Evolutionary conservation across 768 basidiomycete species (phyloP), one percentile per base, ranked within the genome.

Genomic region (Neoboletus subvelutipes): DNA sequence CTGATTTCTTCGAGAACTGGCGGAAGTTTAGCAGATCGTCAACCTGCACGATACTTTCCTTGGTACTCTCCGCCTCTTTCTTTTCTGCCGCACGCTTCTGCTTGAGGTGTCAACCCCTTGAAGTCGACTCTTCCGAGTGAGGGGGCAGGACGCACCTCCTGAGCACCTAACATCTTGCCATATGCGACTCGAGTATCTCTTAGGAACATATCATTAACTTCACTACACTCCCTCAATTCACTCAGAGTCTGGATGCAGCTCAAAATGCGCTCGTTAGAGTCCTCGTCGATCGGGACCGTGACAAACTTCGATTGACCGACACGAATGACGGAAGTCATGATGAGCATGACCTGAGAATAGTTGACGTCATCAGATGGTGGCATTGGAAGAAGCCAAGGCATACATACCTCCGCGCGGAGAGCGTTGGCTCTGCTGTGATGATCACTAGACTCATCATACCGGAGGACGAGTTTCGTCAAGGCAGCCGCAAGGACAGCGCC

Each of bases 261-360:
- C 80, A 97, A 83, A 73, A 99, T 93, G 26, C 97, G 87, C 73
- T 99, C 97, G 63, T 85, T 89, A 6, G 94, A 95, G 71, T 99
- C 97, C 71, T 99, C 97, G 76, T 99, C 97, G 62, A 99, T 99
- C n/a, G 92, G 90, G 2, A 87, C 88, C 0, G 91, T 85, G 43
- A 89, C 90, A 63, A 96, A 95, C 69, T 95, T 96, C 52, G 94
- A 95, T 75, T 98, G 96, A 37, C 97, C 97, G 54, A 98, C 92
- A 47, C 97, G 93, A 68, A 98, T 91, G 69, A 94, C 80, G 10
- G 94, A 97, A 1, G 94, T 88, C 97, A 99, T 98, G 70, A 98
- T 93, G 52, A 99, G 81, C 92, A 99, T 98, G 6, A 92, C 86
- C 89, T 92, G 64, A 17, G 58, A 11, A 20, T 33, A 41, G 52